phyloP scores from a whole-genome alignment of 2,329 filamentous ascomycete genomes.

The Pyrenophora teres region DNA sequence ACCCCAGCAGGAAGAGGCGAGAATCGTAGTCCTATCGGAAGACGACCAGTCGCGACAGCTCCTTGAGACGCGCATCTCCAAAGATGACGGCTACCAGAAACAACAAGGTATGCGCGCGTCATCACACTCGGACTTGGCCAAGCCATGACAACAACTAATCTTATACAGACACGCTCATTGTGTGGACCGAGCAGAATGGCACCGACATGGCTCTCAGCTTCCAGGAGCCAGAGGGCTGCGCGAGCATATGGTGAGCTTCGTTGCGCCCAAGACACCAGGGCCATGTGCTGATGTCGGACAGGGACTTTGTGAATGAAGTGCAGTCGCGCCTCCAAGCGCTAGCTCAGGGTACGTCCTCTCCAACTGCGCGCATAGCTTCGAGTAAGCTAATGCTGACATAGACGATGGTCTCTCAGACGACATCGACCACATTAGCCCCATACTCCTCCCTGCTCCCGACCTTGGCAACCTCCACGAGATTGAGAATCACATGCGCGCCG shows the following conservation, averaged over 20 bases:
- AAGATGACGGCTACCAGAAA: slow-evolving; percentile 96
- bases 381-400: slow-evolving; percentile 39
- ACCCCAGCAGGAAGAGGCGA: slow-evolving; percentile 74
- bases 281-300: slow-evolving; percentile 47
- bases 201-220: slow-evolving; percentile 98
- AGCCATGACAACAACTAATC: slow-evolving; percentile 21
- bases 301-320: slow-evolving; percentile 88
- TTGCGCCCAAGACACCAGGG: neutral
- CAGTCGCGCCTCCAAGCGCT: slow-evolving; percentile 74
- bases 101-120: slow-evolving; percentile 74
- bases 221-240: slow-evolving; percentile 93
- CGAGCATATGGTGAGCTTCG: slow-evolving; percentile 76
- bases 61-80: slow-evolving; percentile 86
- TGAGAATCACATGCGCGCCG: slow-evolving; percentile 79
- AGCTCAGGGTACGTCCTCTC: slow-evolving; percentile 60
- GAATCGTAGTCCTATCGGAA: slow-evolving; percentile 90
- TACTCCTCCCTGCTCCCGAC: slow-evolving; percentile 77
- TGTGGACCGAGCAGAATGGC: slow-evolving; percentile 92
- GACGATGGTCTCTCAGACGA: slow-evolving; percentile 92
- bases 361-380: neutral
- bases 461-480: slow-evolving; percentile 84
- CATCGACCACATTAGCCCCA: slow-evolving; percentile 70
- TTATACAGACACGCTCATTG: slow-evolving; percentile 84
- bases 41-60: slow-evolving; percentile 83
- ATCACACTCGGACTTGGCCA: neutral